Evolutionary conservation across 768 basidiomycete genomes (phyloP).

Genomic region (Arthromyces matolae): DNA sequence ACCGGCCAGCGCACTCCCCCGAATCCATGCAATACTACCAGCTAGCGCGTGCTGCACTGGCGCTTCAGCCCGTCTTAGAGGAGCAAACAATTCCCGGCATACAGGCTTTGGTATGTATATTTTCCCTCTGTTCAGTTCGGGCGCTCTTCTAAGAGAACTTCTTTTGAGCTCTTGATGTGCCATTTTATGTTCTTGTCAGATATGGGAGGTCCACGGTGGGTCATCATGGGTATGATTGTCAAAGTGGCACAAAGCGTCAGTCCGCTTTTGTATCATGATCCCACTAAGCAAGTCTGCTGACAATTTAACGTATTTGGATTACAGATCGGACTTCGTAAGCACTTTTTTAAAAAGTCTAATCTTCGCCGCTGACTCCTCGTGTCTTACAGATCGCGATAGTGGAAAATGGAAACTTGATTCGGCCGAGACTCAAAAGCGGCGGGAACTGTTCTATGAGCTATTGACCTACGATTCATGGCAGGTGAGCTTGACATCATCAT

Average conservation of each 20-base stretch:
- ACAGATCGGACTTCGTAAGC: conserved; percentile 68
- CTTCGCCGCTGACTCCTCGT: conserved; percentile 10
- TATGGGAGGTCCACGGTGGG: conserved; percentile 61
- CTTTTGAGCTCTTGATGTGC: conserved; percentile 51
- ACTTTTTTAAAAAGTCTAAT: conserved; percentile 1
- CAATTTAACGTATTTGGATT: conserved; percentile 6
- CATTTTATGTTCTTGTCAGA: conserved; percentile 51
- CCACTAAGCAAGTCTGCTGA: conserved; percentile 14
- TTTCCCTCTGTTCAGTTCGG: conserved; percentile 8
- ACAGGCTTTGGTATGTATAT: conserved; percentile 57
- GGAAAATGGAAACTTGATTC: conserved; percentile 57
- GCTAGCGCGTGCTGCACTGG: conserved; percentile 53
- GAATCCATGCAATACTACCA: conserved; percentile 62
- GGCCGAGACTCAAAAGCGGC: conserved; percentile 55
- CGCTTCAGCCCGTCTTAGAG: conserved; percentile 62
- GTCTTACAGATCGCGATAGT: conserved; percentile 57
- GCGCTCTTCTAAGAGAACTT: conserved; percentile 10
- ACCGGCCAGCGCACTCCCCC: conserved; percentile 46
- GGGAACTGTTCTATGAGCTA: conserved; percentile 62
- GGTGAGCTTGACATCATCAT: too few relatives aligned
- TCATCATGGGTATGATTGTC: conserved; percentile 65
- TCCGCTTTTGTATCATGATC: conserved; percentile 14
- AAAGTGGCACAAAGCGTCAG: conserved; percentile 68
- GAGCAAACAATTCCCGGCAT: conserved; percentile 60
- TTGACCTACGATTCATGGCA: conserved; percentile 70